Evolutionary conservation across 106 monocot genomes (phyloP).

Genomic region (Dendrobium catenatum): DNA sequence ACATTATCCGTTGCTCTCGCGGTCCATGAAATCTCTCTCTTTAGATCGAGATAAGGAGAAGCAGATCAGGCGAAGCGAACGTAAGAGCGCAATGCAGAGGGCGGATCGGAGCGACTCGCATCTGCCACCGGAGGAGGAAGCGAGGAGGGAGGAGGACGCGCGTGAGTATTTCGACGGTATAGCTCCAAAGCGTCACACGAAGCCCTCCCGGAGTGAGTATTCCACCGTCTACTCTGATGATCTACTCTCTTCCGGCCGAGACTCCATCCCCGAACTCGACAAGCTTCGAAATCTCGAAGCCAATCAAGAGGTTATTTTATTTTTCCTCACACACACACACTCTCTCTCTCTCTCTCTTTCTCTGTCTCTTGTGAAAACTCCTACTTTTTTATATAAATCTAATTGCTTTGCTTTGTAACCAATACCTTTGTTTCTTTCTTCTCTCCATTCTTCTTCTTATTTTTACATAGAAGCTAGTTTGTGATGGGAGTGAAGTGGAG

Average conservation of each 20-base stretch:
- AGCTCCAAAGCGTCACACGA: constrained; percentile 78
- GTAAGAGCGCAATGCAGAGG: constrained; percentile 22
- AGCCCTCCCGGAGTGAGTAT: constrained; percentile 80
- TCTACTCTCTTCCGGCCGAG: constrained; percentile 13
- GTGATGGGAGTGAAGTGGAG: constrained; percentile 26
- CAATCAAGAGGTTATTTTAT: constrained; percentile 31
- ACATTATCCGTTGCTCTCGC: no score
- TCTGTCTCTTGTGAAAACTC: not conserved
- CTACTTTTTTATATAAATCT: not conserved
- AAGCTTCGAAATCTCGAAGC: constrained; percentile 59
- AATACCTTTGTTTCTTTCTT: not conserved
- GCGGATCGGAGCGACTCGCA: constrained; percentile 74
- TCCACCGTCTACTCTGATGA: constrained; percentile 27
- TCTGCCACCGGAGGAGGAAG: constrained; percentile 58
- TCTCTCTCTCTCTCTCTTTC: not conserved
- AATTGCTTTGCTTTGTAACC: not conserved
- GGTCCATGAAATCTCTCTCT: no score
- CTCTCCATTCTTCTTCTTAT: not conserved
- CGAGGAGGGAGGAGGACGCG: constrained; percentile 44
- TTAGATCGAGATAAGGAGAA: not conserved
- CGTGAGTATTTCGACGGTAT: constrained; percentile 60
- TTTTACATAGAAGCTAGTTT: constrained; percentile 50
- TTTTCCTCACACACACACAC: not conserved
- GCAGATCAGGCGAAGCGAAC: not conserved
- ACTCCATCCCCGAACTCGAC: constrained; percentile 56